Percentiles rank a stretch among this genome's conserved stretches.
Evolutionary conservation across 176 grass and related monocot species (phyloP).

Genomic region (Cenchrus purpureus): DNA sequence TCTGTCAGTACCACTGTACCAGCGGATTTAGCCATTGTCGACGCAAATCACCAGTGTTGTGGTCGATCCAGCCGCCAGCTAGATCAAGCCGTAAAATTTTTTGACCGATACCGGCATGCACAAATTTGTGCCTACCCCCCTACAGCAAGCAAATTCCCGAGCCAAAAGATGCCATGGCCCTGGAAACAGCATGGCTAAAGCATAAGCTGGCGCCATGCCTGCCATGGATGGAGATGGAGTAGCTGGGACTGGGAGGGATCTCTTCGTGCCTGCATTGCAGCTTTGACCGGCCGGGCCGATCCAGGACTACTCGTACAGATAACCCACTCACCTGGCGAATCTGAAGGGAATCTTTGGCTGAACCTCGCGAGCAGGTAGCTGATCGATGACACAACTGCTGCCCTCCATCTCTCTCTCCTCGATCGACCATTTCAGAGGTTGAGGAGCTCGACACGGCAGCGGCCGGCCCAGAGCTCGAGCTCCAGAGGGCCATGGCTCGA

Average conservation of each 20-base stretch:
- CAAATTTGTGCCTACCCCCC: too few species aligned
- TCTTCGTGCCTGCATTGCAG: background rate
- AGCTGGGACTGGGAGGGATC: too few species aligned
- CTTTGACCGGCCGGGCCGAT: background rate
- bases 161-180: too few species aligned
- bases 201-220: too few species aligned
- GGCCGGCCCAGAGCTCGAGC: background rate
- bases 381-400: background rate
- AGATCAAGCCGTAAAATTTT: too few species aligned
- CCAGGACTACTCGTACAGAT: background rate
- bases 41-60: too few species aligned
- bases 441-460: background rate
- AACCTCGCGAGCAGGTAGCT: background rate
- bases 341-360: slow-evolving; percentile 46
- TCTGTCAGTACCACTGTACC: background rate
- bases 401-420: background rate
- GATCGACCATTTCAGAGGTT: background rate
- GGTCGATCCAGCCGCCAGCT: too few species aligned
- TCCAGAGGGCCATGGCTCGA: background rate
- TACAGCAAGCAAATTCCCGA: too few species aligned
- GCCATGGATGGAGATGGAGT: too few species aligned
- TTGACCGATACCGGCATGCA: too few species aligned
- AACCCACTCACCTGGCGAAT: slow-evolving; percentile 10
- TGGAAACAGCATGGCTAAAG: too few species aligned
- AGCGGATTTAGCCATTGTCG: background rate